Percentiles rank a stretch among this genome's conserved stretches.
Evolutionary conservation across 352 stramenopile species (phyloP).

Genomic region (Pythium rishiriense): DNA sequence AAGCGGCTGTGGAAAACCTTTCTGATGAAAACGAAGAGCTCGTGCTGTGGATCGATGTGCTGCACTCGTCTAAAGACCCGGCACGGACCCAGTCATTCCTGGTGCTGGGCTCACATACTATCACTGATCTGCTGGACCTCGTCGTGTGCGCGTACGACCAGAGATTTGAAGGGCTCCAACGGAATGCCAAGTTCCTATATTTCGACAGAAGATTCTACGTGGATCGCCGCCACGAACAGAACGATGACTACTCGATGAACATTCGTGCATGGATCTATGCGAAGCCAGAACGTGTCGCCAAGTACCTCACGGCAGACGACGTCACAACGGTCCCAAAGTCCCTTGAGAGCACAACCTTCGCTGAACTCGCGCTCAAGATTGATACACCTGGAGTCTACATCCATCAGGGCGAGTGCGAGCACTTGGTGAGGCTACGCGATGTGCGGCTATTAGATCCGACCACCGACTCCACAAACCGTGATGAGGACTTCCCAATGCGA

Average conservation of each 20-base stretch:
- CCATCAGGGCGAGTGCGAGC: constrained; percentile 79
- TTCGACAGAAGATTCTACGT: constrained; percentile 63
- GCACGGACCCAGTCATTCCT: constrained; percentile 71
- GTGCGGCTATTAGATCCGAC: constrained; percentile 52
- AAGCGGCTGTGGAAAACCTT: background rate
- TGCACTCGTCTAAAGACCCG: constrained; percentile 70
- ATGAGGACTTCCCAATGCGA: constrained; percentile 57
- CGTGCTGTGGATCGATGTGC: constrained; percentile 70
- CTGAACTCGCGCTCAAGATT: constrained; percentile 50
- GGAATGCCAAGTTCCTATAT: constrained; percentile 58
- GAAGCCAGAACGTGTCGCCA: constrained; percentile 32
- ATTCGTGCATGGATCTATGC: constrained; percentile 59
- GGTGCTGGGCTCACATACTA: constrained; percentile 53
- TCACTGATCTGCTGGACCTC: constrained; percentile 57
- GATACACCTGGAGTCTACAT: constrained; percentile 68
- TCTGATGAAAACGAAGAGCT: constrained; percentile 32
- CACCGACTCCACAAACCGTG: constrained; percentile 32
- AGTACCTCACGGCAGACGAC: constrained; percentile 28
- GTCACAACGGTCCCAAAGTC: background rate
- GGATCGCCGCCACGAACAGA: constrained; percentile 39
- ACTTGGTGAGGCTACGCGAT: constrained; percentile 66
- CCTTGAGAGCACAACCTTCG: constrained; percentile 41
- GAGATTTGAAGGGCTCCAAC: constrained; percentile 40
- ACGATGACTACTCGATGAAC: constrained; percentile 54
- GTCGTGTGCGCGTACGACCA: constrained; percentile 72